These are phyloP conservation scores for Leccinum subtestaceum DNA, from an alignment of 768 basidiomycete genomes.

Conservation along the genomic window DNA sequence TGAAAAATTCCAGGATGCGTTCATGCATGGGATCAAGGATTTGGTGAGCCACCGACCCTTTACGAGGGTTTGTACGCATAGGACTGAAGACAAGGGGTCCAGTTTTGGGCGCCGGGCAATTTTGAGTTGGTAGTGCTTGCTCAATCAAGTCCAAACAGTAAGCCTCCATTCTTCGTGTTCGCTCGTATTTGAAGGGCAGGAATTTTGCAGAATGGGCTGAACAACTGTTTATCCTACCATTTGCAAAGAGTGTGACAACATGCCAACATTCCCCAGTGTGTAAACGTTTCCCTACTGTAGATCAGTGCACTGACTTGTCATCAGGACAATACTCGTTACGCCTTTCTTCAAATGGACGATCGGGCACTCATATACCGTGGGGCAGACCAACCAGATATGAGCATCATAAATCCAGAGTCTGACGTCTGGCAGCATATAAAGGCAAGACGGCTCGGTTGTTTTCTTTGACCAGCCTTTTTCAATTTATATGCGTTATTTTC, in stretches of 20 bases:
- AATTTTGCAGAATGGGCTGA: constrained; percentile 49
- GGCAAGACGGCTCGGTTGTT: constrained; percentile 36
- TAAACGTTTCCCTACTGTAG: constrained; percentile 6
- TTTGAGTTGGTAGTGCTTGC: constrained; percentile 82
- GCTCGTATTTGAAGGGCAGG: neutral
- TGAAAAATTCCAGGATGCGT: constrained; percentile 70
- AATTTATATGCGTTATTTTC: constrained; percentile 1
- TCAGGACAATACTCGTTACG: constrained; percentile 94
- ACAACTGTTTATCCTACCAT: constrained; percentile 83
- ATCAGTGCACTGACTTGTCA: constrained; percentile 4
- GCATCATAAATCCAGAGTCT: constrained; percentile 95
- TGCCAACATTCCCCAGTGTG: constrained; percentile 87
- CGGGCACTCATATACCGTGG: constrained; percentile 91
- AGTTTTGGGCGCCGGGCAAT: constrained; percentile 96
- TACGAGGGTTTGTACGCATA: neutral
- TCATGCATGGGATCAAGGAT: constrained; percentile 76
- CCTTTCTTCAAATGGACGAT: constrained; percentile 94
- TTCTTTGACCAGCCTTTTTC: neutral
- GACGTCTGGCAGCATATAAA: constrained; percentile 99
- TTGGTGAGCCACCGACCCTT: constrained; percentile 48
- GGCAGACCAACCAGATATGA: constrained; percentile 97
- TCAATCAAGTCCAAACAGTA: constrained; percentile 50
- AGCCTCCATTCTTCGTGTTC: constrained; percentile 14
- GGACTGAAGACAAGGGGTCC: constrained; percentile 1
- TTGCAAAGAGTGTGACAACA: constrained; percentile 92